Base-by-base conservation (phyloP, 1,284 basidiomycete genomes). In the Rhodotorula sp. region DNA sequence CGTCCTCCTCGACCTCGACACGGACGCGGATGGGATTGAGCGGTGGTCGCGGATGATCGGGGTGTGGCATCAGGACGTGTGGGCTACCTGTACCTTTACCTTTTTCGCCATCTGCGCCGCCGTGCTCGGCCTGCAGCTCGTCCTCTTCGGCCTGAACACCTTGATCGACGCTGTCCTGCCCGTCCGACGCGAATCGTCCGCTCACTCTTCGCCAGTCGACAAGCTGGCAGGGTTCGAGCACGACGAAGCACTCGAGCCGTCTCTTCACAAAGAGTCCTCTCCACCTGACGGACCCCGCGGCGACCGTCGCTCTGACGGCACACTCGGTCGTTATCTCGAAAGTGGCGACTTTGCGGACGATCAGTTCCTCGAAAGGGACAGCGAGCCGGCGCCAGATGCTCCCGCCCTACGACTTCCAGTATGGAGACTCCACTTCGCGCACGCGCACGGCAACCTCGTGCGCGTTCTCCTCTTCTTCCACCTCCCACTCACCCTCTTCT, bases 391-490 rank as follows among this genome's bases (percentile, higher is more conserved):
- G 7, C 67, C 64, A 4, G 45, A 57, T 2, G 62, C 60, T 3
- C 63, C 69, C 0, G 73, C 68, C 30, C 67, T 72, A 42, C 44
- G 57, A 22, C 59, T 60, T 22, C 65, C 71, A 26, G 61, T 66
- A 5, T 73, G 69, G 71, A 45, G 54, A 20, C 65, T 75, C 2
- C 71, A 75, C 53, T 60, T 68, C 48, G 65, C 76, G 12, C 68
- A 71, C 17, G 65, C 91, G 58, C 88, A 91, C 75, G 95, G 95
- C 59, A 98, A 97, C 81, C 86, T 98, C 63, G 87, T 95, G 66
- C 89, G 95, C 63, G 84, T 95, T 67, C 85, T 98, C 56, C 84
- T 95, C 65, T 84, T 95, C 53, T 98, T 97, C 83, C 95, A 97
- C 82, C 86, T 97, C 29, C 95, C 95, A 17, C 86, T 98, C 75